These are phyloP conservation scores for Phialocephala subalpina DNA, from an alignment of 2,329 filamentous ascomycete species.

Conservation along the genomic window DNA sequence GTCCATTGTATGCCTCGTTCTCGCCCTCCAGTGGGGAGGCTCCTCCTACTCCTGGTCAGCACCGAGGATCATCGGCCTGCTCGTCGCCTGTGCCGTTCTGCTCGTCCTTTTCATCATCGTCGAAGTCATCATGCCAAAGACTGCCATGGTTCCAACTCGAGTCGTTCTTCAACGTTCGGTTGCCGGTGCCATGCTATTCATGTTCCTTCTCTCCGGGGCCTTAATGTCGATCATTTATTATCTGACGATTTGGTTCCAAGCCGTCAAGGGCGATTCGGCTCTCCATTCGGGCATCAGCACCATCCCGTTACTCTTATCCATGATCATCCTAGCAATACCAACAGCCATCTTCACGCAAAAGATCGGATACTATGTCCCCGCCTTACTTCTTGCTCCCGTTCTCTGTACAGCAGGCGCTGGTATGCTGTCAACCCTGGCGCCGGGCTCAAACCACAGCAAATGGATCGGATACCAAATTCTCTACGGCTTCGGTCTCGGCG, in stretches of 20 bases:
- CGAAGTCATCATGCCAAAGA: constrained; percentile 48
- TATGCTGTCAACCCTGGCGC: constrained; percentile 48
- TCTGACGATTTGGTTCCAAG: constrained; percentile 57
- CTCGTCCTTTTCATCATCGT: constrained; percentile 40
- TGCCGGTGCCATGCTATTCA: constrained; percentile 42
- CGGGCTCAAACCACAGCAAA: constrained; percentile 44
- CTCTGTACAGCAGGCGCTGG: constrained; percentile 50
- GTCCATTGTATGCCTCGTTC: constrained; percentile 41
- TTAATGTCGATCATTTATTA: constrained; percentile 56
- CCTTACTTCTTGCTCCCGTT: constrained; percentile 35
- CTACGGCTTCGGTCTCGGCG: constrained; percentile 60
- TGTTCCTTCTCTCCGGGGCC: constrained; percentile 41
- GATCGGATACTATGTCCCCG: constrained; percentile 40
- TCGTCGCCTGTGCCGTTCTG: constrained; percentile 43
- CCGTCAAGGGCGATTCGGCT: constrained; percentile 49
- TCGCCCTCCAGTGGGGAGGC: constrained; percentile 47
- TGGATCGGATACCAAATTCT: constrained; percentile 67
- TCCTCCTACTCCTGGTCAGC: constrained; percentile 44
- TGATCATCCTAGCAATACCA: constrained; percentile 43
- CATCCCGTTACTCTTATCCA: constrained; percentile 45
- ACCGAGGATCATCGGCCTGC: constrained; percentile 46
- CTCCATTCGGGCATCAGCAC: constrained; percentile 49
- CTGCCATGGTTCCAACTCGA: constrained; percentile 50
- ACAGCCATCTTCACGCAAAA: constrained; percentile 43
- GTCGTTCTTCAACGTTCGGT: constrained; percentile 49